A percentile compares a stretch with the other conserved stretches of the same genome.
Evolutionary conservation across 441 rosid genomes (phyloP).

Genomic region (Brassica hybrid): DNA sequence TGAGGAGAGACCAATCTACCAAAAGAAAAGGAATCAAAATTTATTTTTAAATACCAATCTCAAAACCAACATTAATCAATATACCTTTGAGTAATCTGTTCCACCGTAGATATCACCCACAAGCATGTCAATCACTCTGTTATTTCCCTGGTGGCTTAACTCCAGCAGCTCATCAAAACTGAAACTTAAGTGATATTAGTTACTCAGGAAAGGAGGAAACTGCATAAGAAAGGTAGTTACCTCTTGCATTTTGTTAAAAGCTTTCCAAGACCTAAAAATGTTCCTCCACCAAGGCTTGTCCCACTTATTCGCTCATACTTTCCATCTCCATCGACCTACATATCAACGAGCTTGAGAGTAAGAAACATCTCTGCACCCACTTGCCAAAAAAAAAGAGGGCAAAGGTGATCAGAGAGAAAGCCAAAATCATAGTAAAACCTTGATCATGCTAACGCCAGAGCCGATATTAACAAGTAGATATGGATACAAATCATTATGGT

Average conservation of each 20-base stretch:
- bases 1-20: conserved; percentile 80
- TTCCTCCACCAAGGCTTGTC: conserved; percentile 90
- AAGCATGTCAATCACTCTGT: conserved; percentile 87
- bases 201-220: conserved; percentile 1
- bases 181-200: conserved; percentile 34
- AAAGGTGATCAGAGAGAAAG: conserved; percentile 7
- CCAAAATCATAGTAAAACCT: conserved; percentile 52
- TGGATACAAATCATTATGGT: conserved; percentile 78
- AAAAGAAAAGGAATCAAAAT: neutral
- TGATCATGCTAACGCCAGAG: conserved; percentile 95
- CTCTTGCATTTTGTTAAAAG: conserved; percentile 84
- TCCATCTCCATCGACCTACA: conserved; percentile 85
- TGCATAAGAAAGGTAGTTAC: conserved; percentile 39
- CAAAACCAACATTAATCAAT: neutral
- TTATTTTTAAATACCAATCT: conserved; percentile 22
- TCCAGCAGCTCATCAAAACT: conserved; percentile 88
- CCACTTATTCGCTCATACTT: conserved; percentile 83
- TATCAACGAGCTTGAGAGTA: conserved; percentile 27
- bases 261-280: conserved; percentile 87
- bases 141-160: conserved; percentile 79
- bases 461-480: conserved; percentile 91
- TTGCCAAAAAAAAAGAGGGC: neutral
- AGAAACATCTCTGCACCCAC: neutral
- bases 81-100: conserved; percentile 77
- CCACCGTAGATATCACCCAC: conserved; percentile 93